Conservation (phyloP, 202 grass and related monocot species). For the Panicum hallii region DNA sequence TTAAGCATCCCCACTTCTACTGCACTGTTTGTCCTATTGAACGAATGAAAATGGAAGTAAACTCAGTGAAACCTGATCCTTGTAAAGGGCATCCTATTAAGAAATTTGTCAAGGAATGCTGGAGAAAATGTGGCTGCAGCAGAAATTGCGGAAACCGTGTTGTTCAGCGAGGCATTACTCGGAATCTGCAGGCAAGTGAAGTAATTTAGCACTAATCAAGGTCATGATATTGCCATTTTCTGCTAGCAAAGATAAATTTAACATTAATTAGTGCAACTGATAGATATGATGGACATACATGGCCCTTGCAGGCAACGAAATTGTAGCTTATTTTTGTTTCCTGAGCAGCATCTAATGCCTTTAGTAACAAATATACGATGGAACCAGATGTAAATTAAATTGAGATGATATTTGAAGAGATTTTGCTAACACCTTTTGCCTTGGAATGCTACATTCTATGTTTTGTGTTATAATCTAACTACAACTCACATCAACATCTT, state of each 20-base stretch:
- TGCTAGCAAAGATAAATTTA: slow-evolving; percentile 20
- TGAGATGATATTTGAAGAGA: neutral
- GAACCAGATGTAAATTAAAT: neutral
- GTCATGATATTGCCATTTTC: slow-evolving; percentile 15
- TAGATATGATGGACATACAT: slow-evolving; percentile 24
- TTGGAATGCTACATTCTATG: slow-evolving; percentile 4
- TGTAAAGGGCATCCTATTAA: slow-evolving; percentile 75
- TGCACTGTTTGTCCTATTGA: slow-evolving; percentile 78
- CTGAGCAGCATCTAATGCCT: neutral
- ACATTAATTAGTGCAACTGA: slow-evolving; percentile 15
- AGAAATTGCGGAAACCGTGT: slow-evolving; percentile 86
- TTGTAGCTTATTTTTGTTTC: slow-evolving; percentile 12
- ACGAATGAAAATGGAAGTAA: slow-evolving; percentile 53
- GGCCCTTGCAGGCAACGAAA: neutral
- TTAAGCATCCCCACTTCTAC: slow-evolving; percentile 42
- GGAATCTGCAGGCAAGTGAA: slow-evolving; percentile 68
- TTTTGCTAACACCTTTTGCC: neutral
- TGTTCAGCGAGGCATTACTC: slow-evolving; percentile 82
- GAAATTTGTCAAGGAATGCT: slow-evolving; percentile 98
- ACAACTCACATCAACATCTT: neutral
- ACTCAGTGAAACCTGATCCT: slow-evolving; percentile 47
- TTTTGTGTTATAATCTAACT: neutral
- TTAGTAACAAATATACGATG: neutral
- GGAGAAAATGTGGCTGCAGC: slow-evolving; percentile 82
- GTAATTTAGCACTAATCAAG: slow-evolving; percentile 1